Evolutionary conservation across 306 rosid genomes (phyloP).

Genomic region (Quercus glauca): DNA sequence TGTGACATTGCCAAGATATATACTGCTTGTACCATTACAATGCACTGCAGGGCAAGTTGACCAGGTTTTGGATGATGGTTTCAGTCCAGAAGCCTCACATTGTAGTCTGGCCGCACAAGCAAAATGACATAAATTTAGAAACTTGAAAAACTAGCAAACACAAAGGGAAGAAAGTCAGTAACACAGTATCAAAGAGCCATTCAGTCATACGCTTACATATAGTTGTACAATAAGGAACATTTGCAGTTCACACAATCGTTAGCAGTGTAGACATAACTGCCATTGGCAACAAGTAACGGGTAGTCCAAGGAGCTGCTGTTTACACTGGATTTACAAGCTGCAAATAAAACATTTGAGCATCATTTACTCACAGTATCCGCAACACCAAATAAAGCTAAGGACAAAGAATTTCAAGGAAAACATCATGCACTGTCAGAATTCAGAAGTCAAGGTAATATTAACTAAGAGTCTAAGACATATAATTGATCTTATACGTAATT

Average conservation of each 20-base stretch:
- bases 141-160: background rate
- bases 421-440: too few relatives aligned
- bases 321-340: conserved; percentile 68
- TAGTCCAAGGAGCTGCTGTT: conserved; percentile 40
- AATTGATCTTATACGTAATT: background rate
- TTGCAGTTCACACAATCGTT: conserved; percentile 63
- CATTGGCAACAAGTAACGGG: conserved; percentile 55
- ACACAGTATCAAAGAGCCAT: background rate
- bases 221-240: conserved; percentile 38
- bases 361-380: background rate
- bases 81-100: conserved; percentile 50
- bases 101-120: conserved; percentile 40
- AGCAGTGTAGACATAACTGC: conserved; percentile 57
- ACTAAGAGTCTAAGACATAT: background rate
- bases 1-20: conserved; percentile 38
- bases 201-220: conserved; percentile 37
- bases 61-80: conserved; percentile 38
- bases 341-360: background rate
- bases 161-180: background rate
- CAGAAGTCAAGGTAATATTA: too few relatives aligned
- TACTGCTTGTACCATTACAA: conserved; percentile 30
- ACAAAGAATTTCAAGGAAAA: background rate
- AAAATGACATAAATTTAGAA: background rate
- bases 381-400: background rate
- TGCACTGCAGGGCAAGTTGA: conserved; percentile 43